Evolutionary conservation across 1,284 basidiomycete species (phyloP), one percentile per base, ranked within the genome.

Genomic region (Austroboletus novae-zelandiae): DNA sequence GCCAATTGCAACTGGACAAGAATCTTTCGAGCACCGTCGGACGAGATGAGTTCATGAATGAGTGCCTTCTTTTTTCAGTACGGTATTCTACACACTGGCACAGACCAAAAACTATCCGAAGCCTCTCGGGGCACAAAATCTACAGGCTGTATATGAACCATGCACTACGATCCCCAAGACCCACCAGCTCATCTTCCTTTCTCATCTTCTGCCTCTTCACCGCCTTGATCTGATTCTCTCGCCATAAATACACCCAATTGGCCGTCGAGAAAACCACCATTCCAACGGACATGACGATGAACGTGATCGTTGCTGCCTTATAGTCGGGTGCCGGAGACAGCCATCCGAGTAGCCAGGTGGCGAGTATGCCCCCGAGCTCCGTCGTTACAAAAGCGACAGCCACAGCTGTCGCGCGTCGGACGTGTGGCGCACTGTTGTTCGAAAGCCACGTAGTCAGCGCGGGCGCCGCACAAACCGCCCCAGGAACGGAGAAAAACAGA

Each of bases 381-480:
- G 75, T 75, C 59, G 71, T 60, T 50, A 79, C 72, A 53, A 79
- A 80, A 0, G 70, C 73, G 34, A 79, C 61, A 2, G 78, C 80
- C 40, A 84, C 73, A 9, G 75, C 72, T 0, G 78, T 78, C 5
- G 80, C 81, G 10, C 81, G 74, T 36, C 79, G 70, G 40, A 73
- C 72, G 56, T 81, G 77, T 0, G 81, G 80, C 0, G 77, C 71
- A 17, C 78, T 73, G 62, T 85, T 86, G 61, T 83, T 84, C n/a
- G 83, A 70, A 40, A 68, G 58, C 81, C 81, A 83, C 0, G 80
- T 74, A 1, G 66, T 66, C 17, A 77, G 46, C 2, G 76, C 67
- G 1, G 80, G 74, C 0, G 74, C 72, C 5, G 66, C 52, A 11
- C 71, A 63, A 61, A 76, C 78, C 14, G 69, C 64, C 14, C 80